Base-by-base conservation (phyloP, 2,329 filamentous ascomycete genomes). In the Akanthomyces muscarius region DNA sequence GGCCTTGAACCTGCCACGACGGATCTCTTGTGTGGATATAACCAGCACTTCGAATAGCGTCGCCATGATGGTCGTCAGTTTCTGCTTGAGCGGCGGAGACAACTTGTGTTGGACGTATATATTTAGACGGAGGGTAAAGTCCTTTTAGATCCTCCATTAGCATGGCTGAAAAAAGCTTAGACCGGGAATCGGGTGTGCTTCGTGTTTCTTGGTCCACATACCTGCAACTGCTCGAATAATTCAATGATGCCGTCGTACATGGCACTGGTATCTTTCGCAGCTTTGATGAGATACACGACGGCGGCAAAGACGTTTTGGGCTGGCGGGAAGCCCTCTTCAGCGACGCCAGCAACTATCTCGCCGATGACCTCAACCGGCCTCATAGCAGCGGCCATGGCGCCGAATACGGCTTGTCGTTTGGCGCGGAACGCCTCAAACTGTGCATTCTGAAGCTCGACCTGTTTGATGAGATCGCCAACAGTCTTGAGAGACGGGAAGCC, bases 21-120 rank as follows among this genome's bases (percentile, higher is more conserved):
- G 72, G 38, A 80, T 72, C 54, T 77, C 74, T 64, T 78, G 77
- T 21, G 74, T 74, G 0, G 79, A 76, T 0, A 80, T 66, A 10
- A 81, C 73, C 36, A 82, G 73, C 4, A 81, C 76, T 62, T 81
- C 75, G 42, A 82, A 78, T 0, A 82, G 64, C 0, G 77, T 74
- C 0, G 76, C 75, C 2, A 82, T 70, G 7, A 81, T 79, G 2
- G 72, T 69, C 16, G 75, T 74, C 3, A 80, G 69, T 61, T 80
- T 79, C 18, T 73, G 68, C 14, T 73, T 69, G 3, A 81, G 68
- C 23, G 76, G 71, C 0, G 65, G 51, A 0, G 77, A 79, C 65
- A 81, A 72, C 14, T 71, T 62, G 28, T 77, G 70, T 23, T 73
- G 71, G 8, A 76, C 67, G 50, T 81, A 81, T 23, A 80, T 74